Evolutionary conservation across 1,284 basidiomycete species (phyloP).

Genomic region (Ceratobasidium sp.): DNA sequence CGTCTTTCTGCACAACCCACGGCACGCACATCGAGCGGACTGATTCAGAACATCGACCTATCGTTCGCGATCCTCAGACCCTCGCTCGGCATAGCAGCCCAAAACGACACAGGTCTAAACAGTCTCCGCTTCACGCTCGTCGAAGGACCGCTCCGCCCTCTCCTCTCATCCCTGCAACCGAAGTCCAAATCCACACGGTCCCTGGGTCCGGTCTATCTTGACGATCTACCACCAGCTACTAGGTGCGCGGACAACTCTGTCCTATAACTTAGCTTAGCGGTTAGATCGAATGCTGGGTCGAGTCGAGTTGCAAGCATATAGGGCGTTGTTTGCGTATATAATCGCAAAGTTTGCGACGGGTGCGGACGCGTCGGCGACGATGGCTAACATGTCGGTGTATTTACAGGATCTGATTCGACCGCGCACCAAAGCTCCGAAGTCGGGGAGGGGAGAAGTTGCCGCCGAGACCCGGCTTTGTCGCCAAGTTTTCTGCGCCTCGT

Average conservation of each 20-base stretch:
- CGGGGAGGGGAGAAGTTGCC: slow-evolving; percentile 75
- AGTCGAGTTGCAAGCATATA: slow-evolving; percentile 80
- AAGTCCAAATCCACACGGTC: slow-evolving; percentile 19
- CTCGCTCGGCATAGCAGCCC: slow-evolving; percentile 85
- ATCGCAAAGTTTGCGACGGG: slow-evolving; percentile 60
- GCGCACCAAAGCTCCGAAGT: slow-evolving; percentile 65
- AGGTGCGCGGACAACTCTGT: slow-evolving; percentile 70
- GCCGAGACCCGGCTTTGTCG: slow-evolving; percentile 88
- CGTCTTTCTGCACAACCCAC: slow-evolving; percentile 73
- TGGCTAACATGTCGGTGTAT: slow-evolving; percentile 71
- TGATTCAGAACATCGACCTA: slow-evolving; percentile 89
- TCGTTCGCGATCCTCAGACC: slow-evolving; percentile 85
- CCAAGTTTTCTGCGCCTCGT: slow-evolving; percentile 73
- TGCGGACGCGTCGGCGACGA: slow-evolving; percentile 73
- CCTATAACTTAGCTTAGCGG: slow-evolving; percentile 82
- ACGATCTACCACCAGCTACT: slow-evolving; percentile 81
- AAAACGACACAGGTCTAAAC: slow-evolving; percentile 80
- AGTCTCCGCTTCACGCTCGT: slow-evolving; percentile 81
- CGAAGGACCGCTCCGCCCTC: slow-evolving; percentile 73
- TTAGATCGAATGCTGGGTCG: slow-evolving; percentile 89
- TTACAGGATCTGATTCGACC: slow-evolving; percentile 56
- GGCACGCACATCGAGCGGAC: slow-evolving; percentile 65
- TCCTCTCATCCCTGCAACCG: slow-evolving; percentile 71
- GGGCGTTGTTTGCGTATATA: too few relatives aligned
- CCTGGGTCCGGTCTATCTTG: slow-evolving; percentile 67